Evolutionary conservation across 179 eudicot genomes (phyloP).

Genomic region (Beta corolliflora): DNA sequence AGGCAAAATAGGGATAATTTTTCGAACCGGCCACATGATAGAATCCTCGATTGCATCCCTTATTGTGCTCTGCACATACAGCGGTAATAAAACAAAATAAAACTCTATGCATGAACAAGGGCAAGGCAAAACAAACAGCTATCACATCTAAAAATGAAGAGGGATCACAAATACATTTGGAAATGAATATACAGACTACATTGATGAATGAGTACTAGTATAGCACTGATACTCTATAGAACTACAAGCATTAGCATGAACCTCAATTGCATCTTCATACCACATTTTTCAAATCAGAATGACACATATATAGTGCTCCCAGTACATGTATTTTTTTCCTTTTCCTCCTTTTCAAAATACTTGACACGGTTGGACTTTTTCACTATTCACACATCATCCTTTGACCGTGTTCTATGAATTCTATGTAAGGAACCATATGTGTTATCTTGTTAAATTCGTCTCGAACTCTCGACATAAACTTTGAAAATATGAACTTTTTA

Average conservation of each 20-base stretch:
- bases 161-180: background rate
- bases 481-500: too few relatives aligned
- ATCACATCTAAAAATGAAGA: background rate
- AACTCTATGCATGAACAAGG: background rate
- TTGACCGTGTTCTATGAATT: too few relatives aligned
- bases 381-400: too few relatives aligned
- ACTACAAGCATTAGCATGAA: background rate
- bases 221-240: background rate
- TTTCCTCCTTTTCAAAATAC: too few relatives aligned
- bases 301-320: background rate
- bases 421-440: too few relatives aligned
- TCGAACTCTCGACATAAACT: too few relatives aligned
- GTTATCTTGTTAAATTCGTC: too few relatives aligned
- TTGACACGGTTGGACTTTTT: too few relatives aligned
- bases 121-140: background rate
- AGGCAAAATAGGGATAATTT: conserved; percentile 79
- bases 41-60: conserved; percentile 92
- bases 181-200: background rate
- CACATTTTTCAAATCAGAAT: background rate
- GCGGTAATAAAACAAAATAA: background rate
- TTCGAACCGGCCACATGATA: conserved; percentile 86
- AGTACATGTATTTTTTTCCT: background rate
- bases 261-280: background rate
- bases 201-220: background rate
- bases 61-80: conserved; percentile 59